Conservation (phyloP, 495 filamentous ascomycete genomes). For the Cercophora scortea region DNA sequence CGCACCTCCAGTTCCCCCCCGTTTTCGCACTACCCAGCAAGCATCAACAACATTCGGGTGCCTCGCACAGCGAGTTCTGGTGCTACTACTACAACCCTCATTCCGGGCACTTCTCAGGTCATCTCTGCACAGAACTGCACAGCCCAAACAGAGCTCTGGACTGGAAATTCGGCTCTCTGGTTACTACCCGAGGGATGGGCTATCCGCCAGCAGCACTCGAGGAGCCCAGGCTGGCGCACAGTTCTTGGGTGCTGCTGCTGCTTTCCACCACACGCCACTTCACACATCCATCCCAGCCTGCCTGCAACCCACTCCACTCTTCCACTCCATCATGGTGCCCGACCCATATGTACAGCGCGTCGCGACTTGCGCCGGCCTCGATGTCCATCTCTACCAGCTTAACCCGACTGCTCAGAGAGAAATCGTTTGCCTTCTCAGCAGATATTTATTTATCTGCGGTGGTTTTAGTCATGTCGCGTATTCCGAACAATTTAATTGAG, state of each 20-base stretch:
- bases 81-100: not conserved
- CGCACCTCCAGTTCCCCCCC: not conserved
- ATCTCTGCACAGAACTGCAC: no score
- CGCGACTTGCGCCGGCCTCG: no score
- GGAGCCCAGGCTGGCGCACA: no score
- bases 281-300: no score
- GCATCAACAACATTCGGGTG: conserved; percentile 4
- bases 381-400: conserved; percentile 12
- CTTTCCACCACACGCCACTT: no score
- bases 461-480: conserved; percentile 1
- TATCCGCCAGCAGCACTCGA: no score
- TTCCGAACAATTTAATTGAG: conserved; percentile 10
- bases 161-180: not conserved
- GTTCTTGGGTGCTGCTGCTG: no score
- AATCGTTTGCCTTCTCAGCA: not conserved
- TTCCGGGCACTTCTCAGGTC: not conserved
- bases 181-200: no score
- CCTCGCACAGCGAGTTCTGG: conserved; percentile 12
- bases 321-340: no score
- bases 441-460: not conserved
- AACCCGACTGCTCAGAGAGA: not conserved
- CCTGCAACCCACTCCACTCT: no score
- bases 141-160: no score
- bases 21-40: conserved; percentile 6
- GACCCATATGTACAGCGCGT: no score